Percentiles rank a stretch among this genome's conserved stretches.
Conservation (phyloP, 192 early-diverging fungal species). For the Spizellomyces sp. region DNA sequence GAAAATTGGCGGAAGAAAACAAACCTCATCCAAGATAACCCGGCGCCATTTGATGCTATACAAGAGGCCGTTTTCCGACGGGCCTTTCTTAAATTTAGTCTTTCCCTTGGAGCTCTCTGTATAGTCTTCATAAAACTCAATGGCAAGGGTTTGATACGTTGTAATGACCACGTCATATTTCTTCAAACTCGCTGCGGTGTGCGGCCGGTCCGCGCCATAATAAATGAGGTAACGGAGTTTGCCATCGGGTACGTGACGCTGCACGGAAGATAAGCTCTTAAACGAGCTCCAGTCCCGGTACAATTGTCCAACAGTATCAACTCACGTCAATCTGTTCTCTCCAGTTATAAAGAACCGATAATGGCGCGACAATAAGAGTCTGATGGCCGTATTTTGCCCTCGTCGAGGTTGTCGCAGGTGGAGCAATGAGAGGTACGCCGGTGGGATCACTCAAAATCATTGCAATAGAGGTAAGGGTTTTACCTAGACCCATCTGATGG, state of each 20-base stretch:
- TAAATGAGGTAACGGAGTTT: conserved; percentile 46
- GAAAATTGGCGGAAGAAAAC: conserved; percentile 38
- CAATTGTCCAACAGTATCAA: no score
- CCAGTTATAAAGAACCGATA: no score
- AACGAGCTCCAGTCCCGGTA: no score
- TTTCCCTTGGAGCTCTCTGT: background rate
- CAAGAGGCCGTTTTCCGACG: conserved; percentile 22
- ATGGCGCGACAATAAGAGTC: no score
- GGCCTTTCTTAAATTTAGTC: background rate
- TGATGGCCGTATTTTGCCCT: conserved; percentile 36
- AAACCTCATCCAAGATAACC: conserved; percentile 85
- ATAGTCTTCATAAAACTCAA: conserved; percentile 7
- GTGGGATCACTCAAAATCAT: conserved; percentile 26
- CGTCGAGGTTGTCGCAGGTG: conserved; percentile 50
- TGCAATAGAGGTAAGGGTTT: conserved; percentile 32
- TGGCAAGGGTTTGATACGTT: conserved; percentile 50
- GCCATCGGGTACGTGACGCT: conserved; percentile 37
- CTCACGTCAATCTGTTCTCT: no score
- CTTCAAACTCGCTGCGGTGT: conserved; percentile 23
- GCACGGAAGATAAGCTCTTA: conserved; percentile 24
- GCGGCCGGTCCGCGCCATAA: conserved; percentile 49
- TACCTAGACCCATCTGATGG: conserved; percentile 31
- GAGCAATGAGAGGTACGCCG: background rate
- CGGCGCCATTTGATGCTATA: conserved; percentile 73
- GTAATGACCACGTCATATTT: conserved; percentile 59